These are phyloP conservation scores for Lepidopterella palustris DNA, from an alignment of 495 filamentous ascomycete species.

Conservation along the genomic window DNA sequence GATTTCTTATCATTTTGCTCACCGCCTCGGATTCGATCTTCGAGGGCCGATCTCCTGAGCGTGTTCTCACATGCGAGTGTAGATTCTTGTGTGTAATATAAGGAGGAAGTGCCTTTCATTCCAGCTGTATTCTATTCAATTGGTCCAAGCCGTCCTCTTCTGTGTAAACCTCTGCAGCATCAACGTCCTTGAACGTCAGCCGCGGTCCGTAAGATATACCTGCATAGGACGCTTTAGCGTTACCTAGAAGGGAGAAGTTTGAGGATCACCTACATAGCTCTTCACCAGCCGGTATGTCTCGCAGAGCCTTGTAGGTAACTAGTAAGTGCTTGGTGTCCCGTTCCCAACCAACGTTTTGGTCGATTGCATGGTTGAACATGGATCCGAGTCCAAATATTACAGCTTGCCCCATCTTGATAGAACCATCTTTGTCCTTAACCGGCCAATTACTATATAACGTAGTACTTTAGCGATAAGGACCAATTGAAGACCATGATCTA, in stretches of 20 bases:
- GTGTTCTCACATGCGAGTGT: neutral
- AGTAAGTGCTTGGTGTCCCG: conserved; percentile 41
- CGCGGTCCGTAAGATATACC: conserved; percentile 49
- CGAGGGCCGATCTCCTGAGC: neutral
- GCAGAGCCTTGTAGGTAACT: conserved; percentile 45
- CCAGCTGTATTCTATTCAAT: conserved; percentile 33
- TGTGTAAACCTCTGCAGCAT: conserved; percentile 13
- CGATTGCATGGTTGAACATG: conserved; percentile 52
- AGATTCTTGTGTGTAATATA: neutral
- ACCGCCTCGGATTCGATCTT: neutral
- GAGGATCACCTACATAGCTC: conserved; percentile 41
- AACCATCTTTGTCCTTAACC: conserved; percentile 12
- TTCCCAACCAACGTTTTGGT: conserved; percentile 51
- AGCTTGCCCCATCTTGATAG: conserved; percentile 41
- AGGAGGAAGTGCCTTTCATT: neutral
- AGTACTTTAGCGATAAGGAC: no score
- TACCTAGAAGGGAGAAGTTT: neutral
- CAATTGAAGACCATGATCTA: no score
- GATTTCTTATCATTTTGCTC: neutral
- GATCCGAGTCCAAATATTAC: conserved; percentile 49
- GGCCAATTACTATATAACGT: conserved; percentile 38
- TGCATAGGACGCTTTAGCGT: neutral
- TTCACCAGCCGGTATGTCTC: conserved; percentile 46
- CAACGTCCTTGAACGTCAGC: conserved; percentile 49
- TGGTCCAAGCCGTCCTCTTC: conserved; percentile 24